Conservation (phyloP, 2,329 filamentous ascomycete genomes). For the Blastomyces parvus region DNA sequence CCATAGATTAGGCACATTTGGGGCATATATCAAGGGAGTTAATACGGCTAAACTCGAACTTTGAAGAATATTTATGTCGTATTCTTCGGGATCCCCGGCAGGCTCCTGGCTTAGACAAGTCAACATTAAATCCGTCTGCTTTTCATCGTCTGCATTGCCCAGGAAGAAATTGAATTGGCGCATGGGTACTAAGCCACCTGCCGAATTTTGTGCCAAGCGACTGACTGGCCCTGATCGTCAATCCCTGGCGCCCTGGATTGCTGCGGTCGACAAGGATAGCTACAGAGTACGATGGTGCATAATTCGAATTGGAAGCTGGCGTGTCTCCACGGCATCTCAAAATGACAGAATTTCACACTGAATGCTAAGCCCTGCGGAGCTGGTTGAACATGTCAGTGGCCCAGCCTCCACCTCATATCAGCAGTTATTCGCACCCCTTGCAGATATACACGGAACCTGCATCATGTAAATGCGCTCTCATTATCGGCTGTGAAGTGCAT, state of each 20-base stretch:
- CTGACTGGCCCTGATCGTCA: background rate
- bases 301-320: background rate
- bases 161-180: background rate
- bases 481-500: background rate
- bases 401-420: background rate
- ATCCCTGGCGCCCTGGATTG: background rate
- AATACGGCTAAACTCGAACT: background rate
- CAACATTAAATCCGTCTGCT: background rate
- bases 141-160: background rate
- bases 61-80: background rate
- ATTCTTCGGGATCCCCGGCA: background rate
- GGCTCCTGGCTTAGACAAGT: background rate
- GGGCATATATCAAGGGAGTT: background rate
- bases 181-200: background rate
- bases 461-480: background rate
- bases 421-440: background rate
- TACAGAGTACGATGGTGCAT: background rate
- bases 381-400: background rate
- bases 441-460: background rate
- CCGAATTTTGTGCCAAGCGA: background rate
- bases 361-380: background rate
- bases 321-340: background rate
- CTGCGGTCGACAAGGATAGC: background rate
- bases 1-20: background rate
- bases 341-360: background rate